Evolutionary conservation across 1,139 yeast species (phyloP), one percentile per base, ranked within the genome.

Genomic region (Blastobotrys persicus): DNA sequence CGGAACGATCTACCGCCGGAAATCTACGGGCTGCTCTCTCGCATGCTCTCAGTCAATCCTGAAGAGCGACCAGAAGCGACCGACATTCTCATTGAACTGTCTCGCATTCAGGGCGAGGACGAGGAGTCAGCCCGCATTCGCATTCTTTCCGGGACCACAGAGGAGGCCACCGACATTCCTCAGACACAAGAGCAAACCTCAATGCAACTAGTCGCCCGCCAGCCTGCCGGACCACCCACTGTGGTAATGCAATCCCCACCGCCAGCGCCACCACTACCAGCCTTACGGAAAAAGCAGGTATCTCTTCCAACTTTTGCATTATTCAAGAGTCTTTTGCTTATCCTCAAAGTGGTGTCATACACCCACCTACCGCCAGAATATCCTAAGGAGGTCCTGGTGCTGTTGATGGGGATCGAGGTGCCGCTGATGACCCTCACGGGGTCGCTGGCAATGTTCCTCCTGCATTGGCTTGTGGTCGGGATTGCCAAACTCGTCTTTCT

Each of bases 21-120:
- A 17, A 64, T 80, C 46, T 62, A 72, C 42, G 64, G 65, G 1
- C 57, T 81, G 19, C 63, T 79, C 46, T 60, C 63, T 2, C 55
- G 59, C 4, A 59, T 77, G 54, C 63, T 77, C 2, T 62, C 69
- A 1, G 57, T 61, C 2, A 56, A 71, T 19, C 74, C 79, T 0
- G 49, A 47, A 0, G 52, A 60, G 4, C 72, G 88, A 42, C 79
- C 82, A 2, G 58, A 68, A 2, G 75, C 81, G 1, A 66, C 61
- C 1, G 72, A 73, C 17, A 64, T 80, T 2, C 17, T 44, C 2
- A n/a, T 31, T 5, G 32, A 40, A 14, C 37, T 33, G 18, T 23
- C 28, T 9, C 28, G 28, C 28, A 23, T 23, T 23, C 28, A 23
- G 28, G 28, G 28, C 28, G 28, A 23, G 9, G 28, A 23, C 28